Percentiles rank a stretch among this genome's conserved stretches.
phyloP scores from a whole-genome alignment of 2,329 filamentous ascomycete species.

The Westerdykella aurantiaca region DNA sequence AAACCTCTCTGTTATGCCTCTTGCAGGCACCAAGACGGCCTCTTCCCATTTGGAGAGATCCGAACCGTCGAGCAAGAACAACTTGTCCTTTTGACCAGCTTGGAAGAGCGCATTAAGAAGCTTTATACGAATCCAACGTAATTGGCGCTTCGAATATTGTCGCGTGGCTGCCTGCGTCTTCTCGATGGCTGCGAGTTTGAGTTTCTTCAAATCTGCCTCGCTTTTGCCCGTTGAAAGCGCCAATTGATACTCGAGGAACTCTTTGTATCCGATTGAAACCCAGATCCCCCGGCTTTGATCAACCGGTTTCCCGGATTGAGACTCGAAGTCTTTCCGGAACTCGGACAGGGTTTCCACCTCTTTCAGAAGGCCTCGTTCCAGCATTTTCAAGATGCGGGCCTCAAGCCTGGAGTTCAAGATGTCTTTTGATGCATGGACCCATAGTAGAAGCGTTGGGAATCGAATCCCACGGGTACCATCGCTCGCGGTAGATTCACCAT shows the following conservation, averaged over 20 bases:
- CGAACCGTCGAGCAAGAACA: conserved; percentile 80
- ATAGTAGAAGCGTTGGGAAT: conserved; percentile 67
- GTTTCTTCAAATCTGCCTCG: conserved; percentile 45
- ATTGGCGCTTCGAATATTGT: conserved; percentile 79
- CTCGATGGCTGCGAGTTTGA: conserved; percentile 60
- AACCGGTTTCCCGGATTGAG: conserved; percentile 47
- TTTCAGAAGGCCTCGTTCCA: conserved; percentile 57
- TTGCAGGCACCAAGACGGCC: conserved; percentile 61
- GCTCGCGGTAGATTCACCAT: background rate
- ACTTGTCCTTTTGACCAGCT: conserved; percentile 47
- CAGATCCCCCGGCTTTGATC: conserved; percentile 83
- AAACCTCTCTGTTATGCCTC: conserved; percentile 57
- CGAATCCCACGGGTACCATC: conserved; percentile 33
- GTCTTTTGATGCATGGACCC: conserved; percentile 73
- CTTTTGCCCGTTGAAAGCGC: conserved; percentile 25
- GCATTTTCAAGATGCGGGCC: conserved; percentile 76
- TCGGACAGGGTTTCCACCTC: conserved; percentile 54
- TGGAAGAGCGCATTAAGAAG: conserved; percentile 63
- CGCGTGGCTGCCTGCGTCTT: conserved; percentile 76
- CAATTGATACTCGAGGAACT: conserved; percentile 67
- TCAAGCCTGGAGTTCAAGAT: conserved; percentile 66
- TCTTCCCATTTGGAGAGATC: conserved; percentile 57
- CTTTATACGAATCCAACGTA: conserved; percentile 82
- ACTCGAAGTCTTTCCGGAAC: conserved; percentile 42
- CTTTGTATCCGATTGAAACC: conserved; percentile 95